Evolutionary conservation across 176 grass and related monocot genomes (phyloP), one percentile per base, ranked within the genome.

Genomic region (Carex scoparia): DNA sequence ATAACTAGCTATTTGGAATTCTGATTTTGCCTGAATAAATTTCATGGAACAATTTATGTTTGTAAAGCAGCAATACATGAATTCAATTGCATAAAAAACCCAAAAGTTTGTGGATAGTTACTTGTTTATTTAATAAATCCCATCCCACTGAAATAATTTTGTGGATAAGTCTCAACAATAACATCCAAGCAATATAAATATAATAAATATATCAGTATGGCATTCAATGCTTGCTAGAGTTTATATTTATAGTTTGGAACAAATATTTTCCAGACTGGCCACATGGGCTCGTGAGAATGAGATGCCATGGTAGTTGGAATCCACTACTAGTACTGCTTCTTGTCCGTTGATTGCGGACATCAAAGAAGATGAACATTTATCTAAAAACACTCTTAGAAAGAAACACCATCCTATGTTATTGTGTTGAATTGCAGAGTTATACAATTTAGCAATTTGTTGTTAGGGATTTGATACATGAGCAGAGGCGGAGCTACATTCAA

Each of bases 311-410:
- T 68, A 65, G 62, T 83, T 83, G 81, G 63, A 83, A 54, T 83
- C 63, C 81, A 83, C 63, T 67, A 69, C 35, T 28, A 0, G 1
- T 23, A 42, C 32, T 13, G 44, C 61, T 63, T 83, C 62, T 78
- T 83, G 81, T 83, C 81, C 81, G 63, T 51, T 69, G 63, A 83
- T 83, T 83, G 62, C 44, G 81, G 81, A 69, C 63, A 69, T 40
- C 81, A 69, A 83, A 66, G 46, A 51, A 42, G 12, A 79, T 32
- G 19, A 55, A 28, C 5, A 76, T 76, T 54, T 55, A 54, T 76
- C 72, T 76, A 2, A 76, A 76, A 76, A 53, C n/a, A 31, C 72
- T 53, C 72, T 76, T 76, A 79, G 6, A 14, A 79, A 79, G 6
- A 14, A 79, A 79, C 28, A 13, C 33, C 53, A 79, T 58, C 8